phyloP scores from a whole-genome alignment of 129 eudicot genomes.

The Ambrosia artemisiifolia region DNA sequence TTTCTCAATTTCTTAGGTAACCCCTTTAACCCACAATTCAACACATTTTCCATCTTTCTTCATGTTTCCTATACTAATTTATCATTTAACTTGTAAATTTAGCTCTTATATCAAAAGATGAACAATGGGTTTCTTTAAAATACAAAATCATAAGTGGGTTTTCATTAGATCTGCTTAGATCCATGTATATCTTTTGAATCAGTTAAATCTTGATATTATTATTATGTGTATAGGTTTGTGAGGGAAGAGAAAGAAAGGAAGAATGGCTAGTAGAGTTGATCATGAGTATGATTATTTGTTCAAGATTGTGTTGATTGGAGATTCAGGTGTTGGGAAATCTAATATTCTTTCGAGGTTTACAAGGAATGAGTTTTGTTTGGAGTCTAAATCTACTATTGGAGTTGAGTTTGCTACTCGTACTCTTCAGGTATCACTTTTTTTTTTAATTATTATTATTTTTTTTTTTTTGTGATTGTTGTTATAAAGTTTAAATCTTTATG shows the following conservation, averaged over 20 bases:
- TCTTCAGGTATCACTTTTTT: conserved; percentile 27
- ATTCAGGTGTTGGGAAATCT: conserved; percentile 39
- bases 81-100: neutral
- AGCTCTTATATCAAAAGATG: neutral
- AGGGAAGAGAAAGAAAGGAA: neutral
- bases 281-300: conserved; percentile 40
- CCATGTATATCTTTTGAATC: conserved; percentile 6
- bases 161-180: conserved; percentile 29
- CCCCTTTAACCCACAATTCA: neutral
- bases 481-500: neutral
- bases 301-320: conserved; percentile 42
- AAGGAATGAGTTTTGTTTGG: conserved; percentile 39
- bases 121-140: neutral
- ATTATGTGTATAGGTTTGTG: conserved; percentile 17
- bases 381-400: conserved; percentile 39
- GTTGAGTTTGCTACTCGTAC: conserved; percentile 40
- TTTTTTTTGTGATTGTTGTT: neutral
- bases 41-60: neutral
- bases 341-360: conserved; percentile 39
- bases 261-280: conserved; percentile 42
- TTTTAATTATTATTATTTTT: too few relatives aligned
- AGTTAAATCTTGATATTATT: neutral
- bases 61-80: neutral
- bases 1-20: neutral
- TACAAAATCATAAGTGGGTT: neutral